phyloP scores from a whole-genome alignment of 2,329 filamentous ascomycete genomes.

The Xylaria multiplex region DNA sequence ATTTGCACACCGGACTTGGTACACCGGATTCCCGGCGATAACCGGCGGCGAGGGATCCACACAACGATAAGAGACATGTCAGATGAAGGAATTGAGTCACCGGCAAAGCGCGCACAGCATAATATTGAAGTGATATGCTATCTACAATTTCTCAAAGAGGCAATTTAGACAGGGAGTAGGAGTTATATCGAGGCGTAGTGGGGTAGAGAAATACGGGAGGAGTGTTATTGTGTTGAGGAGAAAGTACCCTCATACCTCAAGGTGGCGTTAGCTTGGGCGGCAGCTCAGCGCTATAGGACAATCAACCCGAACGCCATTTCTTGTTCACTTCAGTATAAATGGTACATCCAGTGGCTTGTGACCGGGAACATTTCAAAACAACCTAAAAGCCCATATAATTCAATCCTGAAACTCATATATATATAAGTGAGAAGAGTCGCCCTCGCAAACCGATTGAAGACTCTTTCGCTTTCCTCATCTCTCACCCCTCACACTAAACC shows the following conservation, averaged over 20 bases:
- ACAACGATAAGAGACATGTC: not conserved
- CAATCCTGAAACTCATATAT: constrained; percentile 3
- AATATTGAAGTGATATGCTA: not conserved
- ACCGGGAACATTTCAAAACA: not conserved
- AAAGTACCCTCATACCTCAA: not conserved
- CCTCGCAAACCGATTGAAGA: not conserved
- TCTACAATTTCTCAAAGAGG: not conserved
- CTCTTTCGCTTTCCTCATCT: not conserved
- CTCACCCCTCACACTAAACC: not conserved
- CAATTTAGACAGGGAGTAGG: not conserved
- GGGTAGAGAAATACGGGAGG: not conserved
- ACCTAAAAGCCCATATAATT: not conserved
- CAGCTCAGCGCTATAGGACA: not conserved
- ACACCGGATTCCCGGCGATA: constrained; percentile 26
- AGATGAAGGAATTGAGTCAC: constrained; percentile 27
- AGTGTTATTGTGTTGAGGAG: not conserved
- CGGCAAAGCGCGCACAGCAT: constrained; percentile 12
- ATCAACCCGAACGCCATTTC: not conserved
- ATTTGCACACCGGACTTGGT: not conserved
- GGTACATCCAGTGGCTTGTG: not conserved
- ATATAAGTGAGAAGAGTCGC: constrained; percentile 15
- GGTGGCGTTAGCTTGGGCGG: not conserved
- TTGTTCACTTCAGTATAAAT: not conserved
- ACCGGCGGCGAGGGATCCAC: constrained; percentile 30
- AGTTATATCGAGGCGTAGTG: not conserved